Evolutionary conservation across 148 eudicot species (phyloP).

Genomic region (Pharnaceum exiguum): DNA sequence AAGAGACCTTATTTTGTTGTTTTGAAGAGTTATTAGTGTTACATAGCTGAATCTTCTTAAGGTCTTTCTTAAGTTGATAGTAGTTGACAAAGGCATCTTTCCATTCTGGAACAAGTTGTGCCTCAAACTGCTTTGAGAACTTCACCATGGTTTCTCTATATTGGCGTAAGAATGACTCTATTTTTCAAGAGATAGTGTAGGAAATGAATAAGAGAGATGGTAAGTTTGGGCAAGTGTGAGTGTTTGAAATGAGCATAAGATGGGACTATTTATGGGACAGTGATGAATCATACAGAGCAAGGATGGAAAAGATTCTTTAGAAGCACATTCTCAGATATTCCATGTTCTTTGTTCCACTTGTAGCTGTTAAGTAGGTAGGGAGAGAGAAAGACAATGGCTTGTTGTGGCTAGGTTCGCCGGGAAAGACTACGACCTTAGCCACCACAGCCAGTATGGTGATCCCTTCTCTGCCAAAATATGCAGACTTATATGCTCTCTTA

Average conservation of each 20-base stretch:
- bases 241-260: conserved; percentile 33
- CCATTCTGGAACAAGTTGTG: conserved; percentile 91
- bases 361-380: neutral
- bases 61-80: conserved; percentile 63
- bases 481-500: conserved; percentile 21
- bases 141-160: conserved; percentile 41
- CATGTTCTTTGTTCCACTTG: conserved; percentile 45
- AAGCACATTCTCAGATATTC: conserved; percentile 69
- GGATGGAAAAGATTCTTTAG: conserved; percentile 34
- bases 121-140: conserved; percentile 86
- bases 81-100: conserved; percentile 95
- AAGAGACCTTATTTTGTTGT: conserved; percentile 26
- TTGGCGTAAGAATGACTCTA: neutral
- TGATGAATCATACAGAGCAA: conserved; percentile 22
- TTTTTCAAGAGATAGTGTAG: neutral
- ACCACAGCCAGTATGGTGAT: conserved; percentile 4
- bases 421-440: conserved; percentile 27
- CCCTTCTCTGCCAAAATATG: conserved; percentile 11
- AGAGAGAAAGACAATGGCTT: conserved; percentile 14
- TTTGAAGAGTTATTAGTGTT: conserved; percentile 22
- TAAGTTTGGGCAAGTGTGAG: conserved; percentile 19
- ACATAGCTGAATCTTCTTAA: conserved; percentile 56
- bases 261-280: conserved; percentile 40
- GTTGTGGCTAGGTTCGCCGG: conserved; percentile 32
- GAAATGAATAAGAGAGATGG: neutral